Base-by-base conservation (phyloP, 306 rosid species). In the Neltuma alba region DNA sequence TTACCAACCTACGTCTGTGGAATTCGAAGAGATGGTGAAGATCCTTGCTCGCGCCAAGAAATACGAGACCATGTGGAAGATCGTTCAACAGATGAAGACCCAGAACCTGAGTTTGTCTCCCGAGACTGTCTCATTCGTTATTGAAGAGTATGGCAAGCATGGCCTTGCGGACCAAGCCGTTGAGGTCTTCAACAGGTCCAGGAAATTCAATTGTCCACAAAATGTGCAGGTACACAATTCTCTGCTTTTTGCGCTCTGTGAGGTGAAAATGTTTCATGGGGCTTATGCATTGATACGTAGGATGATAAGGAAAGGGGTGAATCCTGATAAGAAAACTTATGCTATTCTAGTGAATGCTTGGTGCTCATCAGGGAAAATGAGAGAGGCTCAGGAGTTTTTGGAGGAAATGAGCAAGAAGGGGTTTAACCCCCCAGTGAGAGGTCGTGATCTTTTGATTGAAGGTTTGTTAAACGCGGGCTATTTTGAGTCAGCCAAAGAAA, bases 391-490 rank as follows among this genome's bases (percentile, higher is more conserved):
- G 28, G 82, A 78, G 47, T 94, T 92, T 54, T 68, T 94, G 14
- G 82, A 79, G 73, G 98, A 91, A 58, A 94, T 94, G 97, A 94
- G 97, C 33, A 54, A 80, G 10, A 94, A 84, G 25, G 98, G 97
- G 16, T 92, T 89, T 72, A 91, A 88, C 13, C 98, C 98, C 3
- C 97, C 98, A 0, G 84, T 91, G 10, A 79, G 98, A 15, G 97
- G 97, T 12, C 96, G 98, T 2, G 98, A 94, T 78, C 94, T 94
- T 40, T 87, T 94, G n/a, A 81, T 94, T 1, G 97, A 94, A 60
- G 98, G 97, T 33, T 28, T 94, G 64, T 54, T 94, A 41, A 92
- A 90, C 27, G 98, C 97, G 0, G 98, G 97, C 0, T 85, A 86
- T 21, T 33, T 92, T 0, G 97, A 94, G 81, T 85, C 90, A 2